Conservation (phyloP, 495 filamentous ascomycete genomes). For the Thozetella sp. region DNA sequence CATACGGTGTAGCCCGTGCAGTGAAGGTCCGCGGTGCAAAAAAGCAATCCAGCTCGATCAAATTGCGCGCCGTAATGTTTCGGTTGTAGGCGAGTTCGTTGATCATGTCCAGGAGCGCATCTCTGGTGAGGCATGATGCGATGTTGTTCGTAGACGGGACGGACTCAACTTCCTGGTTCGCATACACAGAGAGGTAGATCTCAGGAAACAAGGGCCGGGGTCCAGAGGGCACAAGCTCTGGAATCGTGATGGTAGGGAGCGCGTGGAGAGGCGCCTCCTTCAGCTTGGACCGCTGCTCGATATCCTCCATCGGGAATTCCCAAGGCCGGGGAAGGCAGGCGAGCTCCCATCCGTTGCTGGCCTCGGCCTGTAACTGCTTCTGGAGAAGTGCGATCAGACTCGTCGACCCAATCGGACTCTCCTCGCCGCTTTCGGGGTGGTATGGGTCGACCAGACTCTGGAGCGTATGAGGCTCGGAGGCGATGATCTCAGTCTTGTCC, state of each 20-base stretch:
- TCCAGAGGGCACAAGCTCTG: constrained; percentile 73
- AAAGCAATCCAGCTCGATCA: constrained; percentile 95
- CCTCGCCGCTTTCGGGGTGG: constrained; percentile 49
- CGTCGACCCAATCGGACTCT: constrained; percentile 34
- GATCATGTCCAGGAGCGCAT: constrained; percentile 89
- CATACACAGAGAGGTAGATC: constrained; percentile 90
- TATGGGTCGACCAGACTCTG: constrained; percentile 86
- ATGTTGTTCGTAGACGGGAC: constrained; percentile 78
- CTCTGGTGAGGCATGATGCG: constrained; percentile 78
- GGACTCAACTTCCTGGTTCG: constrained; percentile 86
- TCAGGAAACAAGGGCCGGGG: constrained; percentile 83
- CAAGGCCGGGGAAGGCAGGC: constrained; percentile 84
- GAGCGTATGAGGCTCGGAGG: constrained; percentile 77
- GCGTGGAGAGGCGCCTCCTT: constrained; percentile 66
- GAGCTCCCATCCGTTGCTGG: constrained; percentile 70
- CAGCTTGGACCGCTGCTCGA: constrained; percentile 54
- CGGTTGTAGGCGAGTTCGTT: constrained; percentile 94
- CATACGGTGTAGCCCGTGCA: constrained; percentile 88
- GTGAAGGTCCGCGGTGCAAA: constrained; percentile 88
- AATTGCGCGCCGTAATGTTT: constrained; percentile 78
- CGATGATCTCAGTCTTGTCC: constrained; percentile 90
- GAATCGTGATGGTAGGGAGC: constrained; percentile 74
- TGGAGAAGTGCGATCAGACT: constrained; percentile 86
- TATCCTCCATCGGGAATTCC: constrained; percentile 56
- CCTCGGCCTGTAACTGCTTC: constrained; percentile 76